A percentile compares a stretch with the other conserved stretches of the same genome.
These are phyloP conservation scores for Kodamaea alishanica DNA, from an alignment of 1,139 yeast genomes.

Conservation along the genomic window DNA sequence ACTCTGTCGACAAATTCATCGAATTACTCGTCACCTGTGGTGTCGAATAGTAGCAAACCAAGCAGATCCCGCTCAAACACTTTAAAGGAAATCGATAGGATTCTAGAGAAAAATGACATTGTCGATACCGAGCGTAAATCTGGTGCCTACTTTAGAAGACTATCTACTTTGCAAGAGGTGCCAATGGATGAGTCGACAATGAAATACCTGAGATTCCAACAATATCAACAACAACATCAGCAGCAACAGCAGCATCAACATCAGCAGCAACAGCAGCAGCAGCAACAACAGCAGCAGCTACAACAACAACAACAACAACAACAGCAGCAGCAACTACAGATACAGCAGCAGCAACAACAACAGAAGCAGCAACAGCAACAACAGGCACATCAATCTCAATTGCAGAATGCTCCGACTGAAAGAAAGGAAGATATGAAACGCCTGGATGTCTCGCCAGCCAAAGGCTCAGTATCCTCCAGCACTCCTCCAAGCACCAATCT, in stretches of 20 bases:
- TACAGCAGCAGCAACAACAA: constrained; percentile 8
- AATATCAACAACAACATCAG: not conserved
- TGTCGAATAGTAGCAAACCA: constrained; percentile 7
- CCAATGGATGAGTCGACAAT: constrained; percentile 30
- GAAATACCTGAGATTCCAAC: not conserved
- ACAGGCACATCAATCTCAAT: constrained; percentile 1
- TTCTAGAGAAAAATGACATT: constrained; percentile 38
- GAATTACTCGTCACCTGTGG: not conserved
- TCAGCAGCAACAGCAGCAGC: constrained; percentile 1
- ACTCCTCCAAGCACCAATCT: constrained; percentile 1
- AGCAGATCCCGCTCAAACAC: constrained; percentile 39
- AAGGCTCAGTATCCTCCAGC: constrained; percentile 2
- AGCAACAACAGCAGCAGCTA: constrained; percentile 6
- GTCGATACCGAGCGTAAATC: constrained; percentile 48
- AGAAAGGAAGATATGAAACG: constrained; percentile 1
- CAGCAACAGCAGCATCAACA: not conserved
- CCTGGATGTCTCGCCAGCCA: constrained; percentile 14
- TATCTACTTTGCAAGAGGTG: constrained; percentile 65
- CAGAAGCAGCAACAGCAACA: not conserved
- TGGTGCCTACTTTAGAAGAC: constrained; percentile 67
- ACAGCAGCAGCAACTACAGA: constrained; percentile 1
- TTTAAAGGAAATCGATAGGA: constrained; percentile 36
- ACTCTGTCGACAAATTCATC: constrained; percentile 5
- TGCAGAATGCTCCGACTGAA: not conserved
- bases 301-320: constrained; percentile 4